Evolutionary conservation across 257 asterid genomes (phyloP), one percentile per base, ranked within the genome.

Genomic region (Paraleonurus japonicus): DNA sequence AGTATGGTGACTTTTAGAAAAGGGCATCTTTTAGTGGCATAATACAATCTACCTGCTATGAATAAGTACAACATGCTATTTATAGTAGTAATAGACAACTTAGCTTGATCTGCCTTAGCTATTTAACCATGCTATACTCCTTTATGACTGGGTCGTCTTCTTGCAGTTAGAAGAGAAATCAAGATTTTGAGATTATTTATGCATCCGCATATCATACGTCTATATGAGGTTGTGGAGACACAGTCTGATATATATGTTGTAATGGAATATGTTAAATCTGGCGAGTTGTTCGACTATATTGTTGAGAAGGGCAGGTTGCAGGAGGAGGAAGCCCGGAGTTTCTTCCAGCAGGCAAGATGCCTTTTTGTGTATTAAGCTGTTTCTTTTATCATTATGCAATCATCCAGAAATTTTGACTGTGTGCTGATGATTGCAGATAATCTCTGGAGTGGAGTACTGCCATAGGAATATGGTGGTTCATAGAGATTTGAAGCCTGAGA

Each of bases 401-500:
- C 55, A 20, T 82, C 4, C 48, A 64, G 55, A 67, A 48, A 32
- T 57, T 62, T 57, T 66, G 68, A 67, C 55, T 8, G 23, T 47
- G 48, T 67, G 67, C 67, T 78, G 63, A 54, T 79, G 67, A 65
- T 66, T 74, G 79, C 90, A 95, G 99, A 95, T 95, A 72, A 95
- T 95, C 65, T 92, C 99, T 43, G 99, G 99, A 39, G 99, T 95
- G 58, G 99, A 95, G 83, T 95, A 95, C 72, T 92, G 99, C 88
- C 99, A 95, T 24, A 87, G 99, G 82, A 95, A 95, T 82, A 95
- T 95, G 99, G 95, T 95, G 78, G 99, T 89, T 79, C 99, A 95
- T 80, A 81, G 99, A 69, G 99, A 95, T 74, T 88, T 95, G 81
- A 95, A 95, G 85, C 99, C 99, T 15, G 99, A 95, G 76, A 92